phyloP scores from a whole-genome alignment of 108 stramenopile species.

The Cylindrotheca fusiformis region DNA sequence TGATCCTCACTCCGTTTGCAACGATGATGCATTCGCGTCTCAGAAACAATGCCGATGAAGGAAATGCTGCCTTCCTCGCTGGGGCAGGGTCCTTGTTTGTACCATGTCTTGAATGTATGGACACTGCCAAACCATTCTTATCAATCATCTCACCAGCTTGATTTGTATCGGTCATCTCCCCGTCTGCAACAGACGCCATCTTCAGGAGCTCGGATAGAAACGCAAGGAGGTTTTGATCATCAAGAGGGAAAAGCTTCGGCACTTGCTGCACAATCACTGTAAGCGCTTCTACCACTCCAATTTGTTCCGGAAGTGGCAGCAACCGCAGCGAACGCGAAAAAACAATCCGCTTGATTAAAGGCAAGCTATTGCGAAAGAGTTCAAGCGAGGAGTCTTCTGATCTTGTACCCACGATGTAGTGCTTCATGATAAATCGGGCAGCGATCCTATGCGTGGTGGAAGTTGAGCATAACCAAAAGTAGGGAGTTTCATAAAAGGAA shows the following conservation, averaged over 20 bases:
- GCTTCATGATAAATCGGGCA: constrained; percentile 50
- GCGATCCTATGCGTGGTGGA: constrained; percentile 37
- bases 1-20: constrained; percentile 26
- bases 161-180: constrained; percentile 71
- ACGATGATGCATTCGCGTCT: constrained; percentile 50
- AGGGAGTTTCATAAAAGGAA: background rate
- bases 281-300: constrained; percentile 70
- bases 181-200: constrained; percentile 85
- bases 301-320: constrained; percentile 75
- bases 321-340: constrained; percentile 68
- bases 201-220: constrained; percentile 81
- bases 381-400: constrained; percentile 2
- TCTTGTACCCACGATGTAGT: constrained; percentile 23
- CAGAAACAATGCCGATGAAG: constrained; percentile 61
- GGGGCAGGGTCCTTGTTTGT: background rate
- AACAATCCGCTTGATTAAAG: constrained; percentile 55
- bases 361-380: constrained; percentile 11
- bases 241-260: constrained; percentile 52
- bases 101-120: constrained; percentile 9
- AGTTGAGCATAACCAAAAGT: background rate
- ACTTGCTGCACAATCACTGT: constrained; percentile 57
- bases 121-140: constrained; percentile 72
- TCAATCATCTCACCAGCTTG: constrained; percentile 62
- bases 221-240: constrained; percentile 66
- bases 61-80: background rate